phyloP scores from a whole-genome alignment of 345 rosid genomes.

The Streptanthus diversifolius region DNA sequence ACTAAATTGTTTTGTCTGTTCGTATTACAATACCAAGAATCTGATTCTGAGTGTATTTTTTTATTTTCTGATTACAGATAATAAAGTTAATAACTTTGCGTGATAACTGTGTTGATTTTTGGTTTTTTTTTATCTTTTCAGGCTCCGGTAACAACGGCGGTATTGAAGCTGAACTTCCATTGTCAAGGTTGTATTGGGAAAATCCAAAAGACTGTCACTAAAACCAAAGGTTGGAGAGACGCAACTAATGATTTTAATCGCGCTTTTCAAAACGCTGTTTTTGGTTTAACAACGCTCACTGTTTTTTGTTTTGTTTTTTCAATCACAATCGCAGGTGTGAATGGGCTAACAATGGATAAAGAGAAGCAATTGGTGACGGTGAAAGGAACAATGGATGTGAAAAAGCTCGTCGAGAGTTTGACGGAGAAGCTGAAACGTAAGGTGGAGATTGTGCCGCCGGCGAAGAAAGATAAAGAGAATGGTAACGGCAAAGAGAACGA shows the following conservation, averaged over 20 bases:
- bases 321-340: constrained; percentile 50
- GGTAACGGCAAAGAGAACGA: constrained; percentile 25
- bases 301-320: neutral
- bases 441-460: constrained; percentile 71
- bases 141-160: constrained; percentile 58
- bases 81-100: neutral
- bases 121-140: constrained; percentile 4
- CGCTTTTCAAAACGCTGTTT: constrained; percentile 4
- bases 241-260: neutral
- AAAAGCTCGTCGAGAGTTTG: constrained; percentile 43
- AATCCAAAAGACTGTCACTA: constrained; percentile 44
- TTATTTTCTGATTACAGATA: neutral
- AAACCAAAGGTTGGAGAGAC: constrained; percentile 40
- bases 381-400: constrained; percentile 71
- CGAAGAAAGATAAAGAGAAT: constrained; percentile 50
- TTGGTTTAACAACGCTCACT: neutral
- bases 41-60: neutral
- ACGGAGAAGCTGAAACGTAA: constrained; percentile 49
- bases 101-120: neutral
- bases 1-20: neutral
- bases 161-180: constrained; percentile 55
- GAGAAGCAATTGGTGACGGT: constrained; percentile 65
- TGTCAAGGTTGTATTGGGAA: constrained; percentile 63
- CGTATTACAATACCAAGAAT: neutral
- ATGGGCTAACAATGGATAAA: constrained; percentile 41